Evolutionary conservation across 768 basidiomycete species (phyloP).

Genomic region (Auricularia cornea): DNA sequence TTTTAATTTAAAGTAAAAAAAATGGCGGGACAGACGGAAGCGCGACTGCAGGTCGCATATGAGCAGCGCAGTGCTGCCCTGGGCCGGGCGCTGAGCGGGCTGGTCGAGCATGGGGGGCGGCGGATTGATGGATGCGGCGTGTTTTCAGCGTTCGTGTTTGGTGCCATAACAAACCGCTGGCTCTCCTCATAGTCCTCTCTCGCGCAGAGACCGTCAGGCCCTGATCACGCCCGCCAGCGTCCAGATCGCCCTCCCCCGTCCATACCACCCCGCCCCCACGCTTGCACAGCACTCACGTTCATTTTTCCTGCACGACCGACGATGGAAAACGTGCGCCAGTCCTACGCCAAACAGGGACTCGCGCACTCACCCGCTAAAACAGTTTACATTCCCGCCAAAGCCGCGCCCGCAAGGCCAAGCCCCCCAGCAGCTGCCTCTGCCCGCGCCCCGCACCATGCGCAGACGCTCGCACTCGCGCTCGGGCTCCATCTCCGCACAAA

Average conservation of each 20-base stretch:
- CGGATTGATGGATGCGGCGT: neutral
- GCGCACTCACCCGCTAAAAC: slow-evolving; percentile 58
- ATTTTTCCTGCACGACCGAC: neutral
- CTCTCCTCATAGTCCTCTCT: too few species aligned
- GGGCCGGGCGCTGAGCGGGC: slow-evolving; percentile 31
- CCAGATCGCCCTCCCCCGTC: neutral
- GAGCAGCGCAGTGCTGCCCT: slow-evolving; percentile 46
- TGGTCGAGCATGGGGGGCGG: slow-evolving; percentile 3
- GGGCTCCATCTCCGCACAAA: slow-evolving; percentile 34
- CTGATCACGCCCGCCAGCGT: slow-evolving; percentile 1
- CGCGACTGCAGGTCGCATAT: slow-evolving; percentile 78
- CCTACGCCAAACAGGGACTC: too few species aligned
- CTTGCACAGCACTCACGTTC: neutral
- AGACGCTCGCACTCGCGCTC: slow-evolving; percentile 70
- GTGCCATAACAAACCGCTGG: neutral
- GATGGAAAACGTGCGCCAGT: neutral
- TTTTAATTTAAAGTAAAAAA: neutral
- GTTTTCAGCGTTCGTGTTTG: slow-evolving; percentile 9
- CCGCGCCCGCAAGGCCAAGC: slow-evolving; percentile 23
- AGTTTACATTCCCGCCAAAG: slow-evolving; percentile 56
- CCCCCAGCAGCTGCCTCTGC: slow-evolving; percentile 29
- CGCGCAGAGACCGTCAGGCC: neutral
- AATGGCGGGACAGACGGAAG: slow-evolving; percentile 46
- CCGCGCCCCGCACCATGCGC: slow-evolving; percentile 35
- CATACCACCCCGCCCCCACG: neutral